phyloP scores from a whole-genome alignment of 495 filamentous ascomycete genomes.

The Aspergillus nidulans region DNA sequence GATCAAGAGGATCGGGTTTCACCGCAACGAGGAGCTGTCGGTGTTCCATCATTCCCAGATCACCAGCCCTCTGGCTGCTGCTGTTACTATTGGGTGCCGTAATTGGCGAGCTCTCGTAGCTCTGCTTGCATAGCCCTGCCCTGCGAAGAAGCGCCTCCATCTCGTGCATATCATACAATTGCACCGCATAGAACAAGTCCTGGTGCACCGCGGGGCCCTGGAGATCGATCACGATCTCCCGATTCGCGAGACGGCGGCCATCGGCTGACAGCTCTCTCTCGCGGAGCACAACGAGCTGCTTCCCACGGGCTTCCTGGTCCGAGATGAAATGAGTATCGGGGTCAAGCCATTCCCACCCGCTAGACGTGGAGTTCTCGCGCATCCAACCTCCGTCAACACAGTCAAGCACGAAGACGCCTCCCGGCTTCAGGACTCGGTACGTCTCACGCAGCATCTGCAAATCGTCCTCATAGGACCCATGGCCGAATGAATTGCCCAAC shows the following conservation, averaged over 20 bases:
- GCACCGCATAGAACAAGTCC: neutral
- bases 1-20: neutral
- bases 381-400: neutral
- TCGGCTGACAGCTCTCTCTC: neutral
- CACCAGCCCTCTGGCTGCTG: neutral
- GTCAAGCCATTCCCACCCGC: neutral
- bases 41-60: neutral
- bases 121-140: neutral
- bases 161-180: neutral
- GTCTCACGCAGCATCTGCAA: neutral
- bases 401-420: neutral
- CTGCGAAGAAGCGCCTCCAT: neutral
- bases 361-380: neutral
- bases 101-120: neutral
- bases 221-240: neutral
- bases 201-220: neutral
- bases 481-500: neutral
- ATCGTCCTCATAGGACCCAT: neutral
- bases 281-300: neutral
- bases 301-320: neutral
- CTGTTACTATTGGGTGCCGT: neutral
- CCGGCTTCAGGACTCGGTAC: neutral
- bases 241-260: neutral
- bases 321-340: neutral
- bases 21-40: neutral